A percentile compares a stretch with the other conserved stretches of the same genome.
phyloP scores from a whole-genome alignment of 495 filamentous ascomycete genomes.

The Podospora pseudoanserina region DNA sequence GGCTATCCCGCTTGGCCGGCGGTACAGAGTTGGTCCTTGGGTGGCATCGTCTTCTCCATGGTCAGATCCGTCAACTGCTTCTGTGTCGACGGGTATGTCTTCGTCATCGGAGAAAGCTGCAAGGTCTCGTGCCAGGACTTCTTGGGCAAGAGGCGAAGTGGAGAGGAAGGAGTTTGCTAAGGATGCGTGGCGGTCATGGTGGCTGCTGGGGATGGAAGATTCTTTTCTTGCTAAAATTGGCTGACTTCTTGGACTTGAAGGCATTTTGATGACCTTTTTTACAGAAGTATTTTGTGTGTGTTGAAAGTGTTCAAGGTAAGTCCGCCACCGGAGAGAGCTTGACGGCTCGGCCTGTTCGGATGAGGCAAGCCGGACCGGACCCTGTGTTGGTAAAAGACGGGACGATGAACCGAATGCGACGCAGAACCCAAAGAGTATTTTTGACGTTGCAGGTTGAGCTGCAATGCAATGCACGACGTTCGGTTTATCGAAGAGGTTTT shows the following conservation, averaged over 20 bases:
- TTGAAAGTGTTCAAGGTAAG: not conserved
- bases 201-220: constrained; percentile 1
- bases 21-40: constrained; percentile 66
- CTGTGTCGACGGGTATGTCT: constrained; percentile 41
- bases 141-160: constrained; percentile 60
- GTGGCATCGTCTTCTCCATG: constrained; percentile 35
- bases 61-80: constrained; percentile 16
- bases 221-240: constrained; percentile 17
- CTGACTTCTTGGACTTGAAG: constrained; percentile 11
- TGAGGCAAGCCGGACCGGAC: not conserved
- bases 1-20: constrained; percentile 64
- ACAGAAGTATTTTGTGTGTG: not conserved
- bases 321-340: not conserved
- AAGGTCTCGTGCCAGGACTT: constrained; percentile 67
- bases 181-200: constrained; percentile 17
- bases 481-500: not conserved
- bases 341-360: not conserved
- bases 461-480: not conserved
- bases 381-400: not conserved
- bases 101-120: constrained; percentile 56
- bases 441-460: not conserved
- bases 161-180: constrained; percentile 48
- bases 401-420: constrained; percentile 3
- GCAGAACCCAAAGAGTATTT: not conserved
- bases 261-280: constrained; percentile 10